A percentile compares a stretch with the other conserved stretches of the same genome.
phyloP scores from a whole-genome alignment of 2,329 filamentous ascomycete genomes.

The Sporothrix dimorphospora region DNA sequence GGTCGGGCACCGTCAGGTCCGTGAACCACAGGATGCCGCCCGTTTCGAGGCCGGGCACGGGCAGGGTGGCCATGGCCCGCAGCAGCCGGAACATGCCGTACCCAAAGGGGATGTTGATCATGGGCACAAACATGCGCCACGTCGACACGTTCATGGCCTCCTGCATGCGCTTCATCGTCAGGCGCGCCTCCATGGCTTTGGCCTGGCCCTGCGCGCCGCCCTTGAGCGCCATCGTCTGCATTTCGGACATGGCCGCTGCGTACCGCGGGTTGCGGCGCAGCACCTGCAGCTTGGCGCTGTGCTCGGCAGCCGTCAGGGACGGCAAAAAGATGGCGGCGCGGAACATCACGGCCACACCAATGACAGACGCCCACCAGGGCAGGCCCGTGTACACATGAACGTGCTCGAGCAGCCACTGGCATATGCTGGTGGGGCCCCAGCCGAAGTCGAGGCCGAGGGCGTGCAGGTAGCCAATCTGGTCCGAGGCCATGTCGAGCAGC shows the following conservation, averaged over 20 bases:
- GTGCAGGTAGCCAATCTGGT: slow-evolving; percentile 80
- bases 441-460: slow-evolving; percentile 85
- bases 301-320: slow-evolving; percentile 64
- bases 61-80: slow-evolving; percentile 72
- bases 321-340: slow-evolving; percentile 69
- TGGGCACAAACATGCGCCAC: slow-evolving; percentile 55
- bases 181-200: slow-evolving; percentile 50
- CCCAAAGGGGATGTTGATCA: slow-evolving; percentile 68
- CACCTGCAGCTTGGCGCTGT: slow-evolving; percentile 60
- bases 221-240: slow-evolving; percentile 30
- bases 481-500: slow-evolving; percentile 63
- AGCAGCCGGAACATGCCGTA: slow-evolving; percentile 81
- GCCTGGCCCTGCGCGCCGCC: slow-evolving; percentile 50
- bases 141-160: slow-evolving; percentile 58
- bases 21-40: slow-evolving; percentile 77
- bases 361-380: slow-evolving; percentile 82
- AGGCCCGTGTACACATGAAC: slow-evolving; percentile 74
- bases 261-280: slow-evolving; percentile 51
- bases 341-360: slow-evolving; percentile 64
- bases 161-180: slow-evolving; percentile 55
- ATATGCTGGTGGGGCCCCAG: slow-evolving; percentile 72
- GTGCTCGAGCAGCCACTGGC: slow-evolving; percentile 80
- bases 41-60: slow-evolving; percentile 75
- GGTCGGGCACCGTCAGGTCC: slow-evolving; percentile 77
- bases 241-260: slow-evolving; percentile 55